Percentiles rank a stretch among this genome's conserved stretches.
Conservation (phyloP, 257 asterid species). For the Solanum peruvianum region DNA sequence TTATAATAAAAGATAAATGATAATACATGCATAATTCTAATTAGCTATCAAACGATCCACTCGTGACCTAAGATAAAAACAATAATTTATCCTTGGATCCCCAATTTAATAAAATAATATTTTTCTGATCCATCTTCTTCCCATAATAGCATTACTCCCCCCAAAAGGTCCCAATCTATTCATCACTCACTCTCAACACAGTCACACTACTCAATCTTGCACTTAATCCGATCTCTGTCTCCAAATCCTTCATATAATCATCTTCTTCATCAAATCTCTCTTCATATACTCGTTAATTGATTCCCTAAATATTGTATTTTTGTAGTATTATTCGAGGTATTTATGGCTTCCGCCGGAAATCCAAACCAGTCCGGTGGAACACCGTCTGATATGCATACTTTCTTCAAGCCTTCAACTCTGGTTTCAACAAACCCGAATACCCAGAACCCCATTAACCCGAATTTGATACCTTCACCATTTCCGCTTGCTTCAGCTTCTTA, state of each 20-base stretch:
- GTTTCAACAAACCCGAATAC: constrained; percentile 24
- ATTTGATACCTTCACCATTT: constrained; percentile 20
- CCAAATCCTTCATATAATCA: not conserved
- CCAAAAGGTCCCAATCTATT: not conserved
- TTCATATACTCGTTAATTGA: not conserved
- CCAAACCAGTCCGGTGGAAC: constrained; percentile 65
- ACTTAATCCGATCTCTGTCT: not conserved
- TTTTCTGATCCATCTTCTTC: not conserved
- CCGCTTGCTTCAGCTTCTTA: constrained; percentile 71
- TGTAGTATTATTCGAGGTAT: not conserved
- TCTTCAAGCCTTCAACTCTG: constrained; percentile 22
- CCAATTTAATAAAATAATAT: not conserved
- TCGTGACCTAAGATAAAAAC: not conserved
- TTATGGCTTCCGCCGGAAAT: constrained; percentile 55
- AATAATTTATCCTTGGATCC: not conserved
- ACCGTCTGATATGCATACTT: constrained; percentile 61
- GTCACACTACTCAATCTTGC: not conserved
- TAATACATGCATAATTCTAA: not conserved
- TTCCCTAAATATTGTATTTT: not conserved
- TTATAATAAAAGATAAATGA: too few species aligned
- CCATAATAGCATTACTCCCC: not conserved
- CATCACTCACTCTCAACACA: not conserved
- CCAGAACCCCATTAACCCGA: constrained; percentile 23
- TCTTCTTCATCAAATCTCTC: not conserved
- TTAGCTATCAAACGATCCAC: not conserved